Conservation (phyloP, 2,329 filamentous ascomycete species). For the Cladosporium sp. region DNA sequence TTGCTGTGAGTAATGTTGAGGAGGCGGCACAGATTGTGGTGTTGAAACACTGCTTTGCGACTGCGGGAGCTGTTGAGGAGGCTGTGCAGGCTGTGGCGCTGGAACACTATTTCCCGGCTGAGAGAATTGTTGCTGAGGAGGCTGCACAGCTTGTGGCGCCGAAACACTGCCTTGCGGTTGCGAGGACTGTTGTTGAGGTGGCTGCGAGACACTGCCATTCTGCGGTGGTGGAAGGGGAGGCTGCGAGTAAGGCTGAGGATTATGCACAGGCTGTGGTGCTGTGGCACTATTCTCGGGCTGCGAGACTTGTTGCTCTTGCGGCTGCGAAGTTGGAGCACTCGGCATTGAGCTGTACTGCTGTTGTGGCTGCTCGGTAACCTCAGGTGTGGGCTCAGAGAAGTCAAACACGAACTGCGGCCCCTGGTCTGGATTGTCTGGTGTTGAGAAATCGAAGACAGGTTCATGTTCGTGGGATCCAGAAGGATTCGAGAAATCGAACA, state of each 20-base stretch:
- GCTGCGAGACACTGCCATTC: not conserved
- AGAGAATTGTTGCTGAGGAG: not conserved
- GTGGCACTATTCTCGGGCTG: not conserved
- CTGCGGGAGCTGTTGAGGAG: not conserved
- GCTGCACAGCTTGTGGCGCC: not conserved
- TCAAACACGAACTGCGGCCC: conserved; percentile 13
- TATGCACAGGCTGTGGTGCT: not conserved
- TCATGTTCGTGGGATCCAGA: not conserved
- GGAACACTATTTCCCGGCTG: not conserved
- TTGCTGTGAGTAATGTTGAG: not conserved
- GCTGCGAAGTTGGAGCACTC: conserved; percentile 2
- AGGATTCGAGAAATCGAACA: conserved; percentile 16
- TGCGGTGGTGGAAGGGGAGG: not conserved
- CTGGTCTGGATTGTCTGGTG: conserved; percentile 9
- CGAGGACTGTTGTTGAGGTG: not conserved
- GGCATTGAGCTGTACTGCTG: not conserved
- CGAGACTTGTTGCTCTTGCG: not conserved
- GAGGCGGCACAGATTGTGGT: not conserved
- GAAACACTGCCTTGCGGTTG: not conserved
- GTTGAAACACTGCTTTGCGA: not conserved
- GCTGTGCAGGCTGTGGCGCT: not conserved
- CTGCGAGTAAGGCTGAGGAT: conserved; percentile 7
- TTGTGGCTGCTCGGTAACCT: not conserved
- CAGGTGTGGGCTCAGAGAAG: conserved; percentile 5
- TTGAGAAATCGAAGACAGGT: conserved; percentile 15